Base-by-base conservation (phyloP, 1,284 basidiomycete species). In the Malassezia slooffiae region DNA sequence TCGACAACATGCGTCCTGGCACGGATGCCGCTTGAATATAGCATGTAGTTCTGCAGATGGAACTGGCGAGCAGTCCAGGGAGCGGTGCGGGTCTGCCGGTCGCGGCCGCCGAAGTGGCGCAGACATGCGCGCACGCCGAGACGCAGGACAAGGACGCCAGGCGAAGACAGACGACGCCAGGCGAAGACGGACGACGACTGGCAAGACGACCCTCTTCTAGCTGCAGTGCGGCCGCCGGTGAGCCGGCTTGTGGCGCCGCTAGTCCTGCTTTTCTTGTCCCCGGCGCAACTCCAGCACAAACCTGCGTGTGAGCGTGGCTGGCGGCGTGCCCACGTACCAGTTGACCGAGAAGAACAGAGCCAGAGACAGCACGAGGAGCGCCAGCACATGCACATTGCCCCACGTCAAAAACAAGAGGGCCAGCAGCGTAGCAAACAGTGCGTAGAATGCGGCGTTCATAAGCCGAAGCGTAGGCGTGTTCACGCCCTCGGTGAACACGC, bases 391-490 rank as follows among this genome's bases (percentile, higher is more conserved):
- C 9, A 55, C 29, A 38, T 70, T 72, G 20, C 60, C 65, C 2
- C 57, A 43, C 1, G 71, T 69, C 11, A 67, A 45, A 26, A 65
- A 40, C 12, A 67, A 36, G 27, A 72, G 56, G 7, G 47, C 56
- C 30, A 49, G 34, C 12, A 72, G 56, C 12, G 64, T 65, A 15
- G 59, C 32, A 21, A 72, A 69, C 15, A 72, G 62, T 5, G 57
- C 70, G 50, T 67, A 66, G 58, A 72, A 72, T 23, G 66, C 63
- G 27, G 52, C 52, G 44, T 67, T 64, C 71, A 72, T 72, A 33
- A 61, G 43, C 3, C 43, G 35, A 29, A 60, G 57, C 38, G 58
- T 56, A 1, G 59, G 39, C 1, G 60, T 52, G 50, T 64, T 67
- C 36, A 59, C 54, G 21, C 57, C 65, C 11, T 60, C 63, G 5